Evolutionary conservation across 148 eudicot genomes (phyloP), one percentile per base, ranked within the genome.

Genomic region (Limonium bicolor): DNA sequence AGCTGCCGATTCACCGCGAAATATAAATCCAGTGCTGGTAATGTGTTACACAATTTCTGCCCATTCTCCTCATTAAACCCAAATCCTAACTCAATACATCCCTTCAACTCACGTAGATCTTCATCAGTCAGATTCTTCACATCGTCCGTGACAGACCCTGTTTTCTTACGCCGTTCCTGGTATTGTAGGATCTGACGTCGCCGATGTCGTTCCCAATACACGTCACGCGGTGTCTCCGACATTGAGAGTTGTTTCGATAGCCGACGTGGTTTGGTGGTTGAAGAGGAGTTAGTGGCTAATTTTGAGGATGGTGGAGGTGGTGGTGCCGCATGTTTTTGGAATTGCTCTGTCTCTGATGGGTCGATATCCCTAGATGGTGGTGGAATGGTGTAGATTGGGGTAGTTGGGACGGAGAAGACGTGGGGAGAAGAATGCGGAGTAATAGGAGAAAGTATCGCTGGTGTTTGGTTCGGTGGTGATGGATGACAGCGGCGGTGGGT

Each of bases 21-120:
- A 32, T 72, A 72, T 19, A 72, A 69, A 36, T 77, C 79, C 3
- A 77, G 50, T 0, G 79, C 84, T 0, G 84, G 84, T 37, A 77
- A 27, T 0, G 76, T 72, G 25, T 64, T 48, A 51, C 73, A 62
- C 4, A 77, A 44, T 26, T 25, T 49, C 7, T 66, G 68, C 0
- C 71, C 74, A 1, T 73, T 53, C 36, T 66, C 70, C 34, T 72
- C 79, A 20, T 58, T 59, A 50, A 77, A 77, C 11, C 79, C 79
- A 3, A 77, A 77, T 2, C 84, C 84, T 0, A 77, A 62, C 73
- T 77, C 79, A 22, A 77, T 77, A 49, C 73, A 27, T 4, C 68
- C 84, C 26, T 64, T 72, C 15, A 72, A 67, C 62, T 77, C 84
- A 0, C 41, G 43, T 7, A 77, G 37, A 20, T 73, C 84, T 36